Evolutionary conservation across 2,329 filamentous ascomycete genomes (phyloP).

Genomic region (Emmonsiellopsis sp.): DNA sequence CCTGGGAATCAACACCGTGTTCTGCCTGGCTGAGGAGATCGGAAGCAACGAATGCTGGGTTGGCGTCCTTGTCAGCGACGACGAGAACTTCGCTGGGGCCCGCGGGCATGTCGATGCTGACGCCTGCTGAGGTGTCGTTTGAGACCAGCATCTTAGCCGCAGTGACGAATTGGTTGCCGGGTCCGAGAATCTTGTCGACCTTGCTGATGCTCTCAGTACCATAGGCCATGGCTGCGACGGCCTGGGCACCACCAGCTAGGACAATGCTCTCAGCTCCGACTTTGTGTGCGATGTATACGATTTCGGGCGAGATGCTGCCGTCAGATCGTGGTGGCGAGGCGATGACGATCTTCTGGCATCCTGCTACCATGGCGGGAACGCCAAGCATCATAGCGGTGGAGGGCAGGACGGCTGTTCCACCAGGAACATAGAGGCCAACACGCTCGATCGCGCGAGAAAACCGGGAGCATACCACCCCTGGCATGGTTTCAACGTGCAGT

Average conservation of each 20-base stretch:
- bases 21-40: conserved; percentile 93
- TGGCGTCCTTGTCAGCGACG: conserved; percentile 75
- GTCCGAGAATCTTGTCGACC: conserved; percentile 97
- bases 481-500: conserved; percentile 91
- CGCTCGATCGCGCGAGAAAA: conserved; percentile 88
- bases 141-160: conserved; percentile 97
- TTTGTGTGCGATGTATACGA: conserved; percentile 96
- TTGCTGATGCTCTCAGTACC: conserved; percentile 90
- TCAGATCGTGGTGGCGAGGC: conserved; percentile 85
- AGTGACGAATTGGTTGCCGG: conserved; percentile 97
- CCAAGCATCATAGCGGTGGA: conserved; percentile 97
- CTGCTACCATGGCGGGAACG: conserved; percentile 93
- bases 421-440: conserved; percentile 93
- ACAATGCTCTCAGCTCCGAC: conserved; percentile 94
- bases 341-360: conserved; percentile 88
- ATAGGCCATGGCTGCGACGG: conserved; percentile 93
- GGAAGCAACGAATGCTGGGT: conserved; percentile 90
- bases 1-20: conserved; percentile 92
- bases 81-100: conserved; percentile 96
- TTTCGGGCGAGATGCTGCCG: conserved; percentile 87
- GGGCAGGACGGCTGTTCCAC: conserved; percentile 91
- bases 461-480: conserved; percentile 86
- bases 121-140: conserved; percentile 91
- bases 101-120: conserved; percentile 97
- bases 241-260: conserved; percentile 88